These are phyloP conservation scores for Solanum phureja DNA, from an alignment of 257 asterid species.

Conservation along the genomic window DNA sequence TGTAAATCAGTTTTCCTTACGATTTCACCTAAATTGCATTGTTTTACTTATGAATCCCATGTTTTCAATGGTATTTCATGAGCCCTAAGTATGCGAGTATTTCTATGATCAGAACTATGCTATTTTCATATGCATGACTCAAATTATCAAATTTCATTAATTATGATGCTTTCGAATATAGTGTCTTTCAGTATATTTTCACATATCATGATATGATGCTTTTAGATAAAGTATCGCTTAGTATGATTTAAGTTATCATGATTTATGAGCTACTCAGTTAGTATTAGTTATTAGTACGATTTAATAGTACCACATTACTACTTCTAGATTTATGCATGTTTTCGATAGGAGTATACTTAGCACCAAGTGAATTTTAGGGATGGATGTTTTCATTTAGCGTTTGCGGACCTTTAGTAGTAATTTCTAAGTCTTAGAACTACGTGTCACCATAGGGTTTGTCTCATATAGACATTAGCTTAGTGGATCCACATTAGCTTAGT, in stretches of 20 bases:
- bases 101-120: neutral
- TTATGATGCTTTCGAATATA: neutral
- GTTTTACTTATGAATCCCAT: neutral
- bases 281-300: neutral
- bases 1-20: neutral
- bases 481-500: neutral
- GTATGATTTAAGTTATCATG: neutral
- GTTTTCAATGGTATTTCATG: neutral
- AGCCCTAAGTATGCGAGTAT: neutral
- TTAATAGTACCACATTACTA: neutral
- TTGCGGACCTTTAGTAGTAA: neutral
- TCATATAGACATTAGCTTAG: neutral
- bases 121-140: neutral
- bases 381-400: neutral
- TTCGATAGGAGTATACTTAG: neutral
- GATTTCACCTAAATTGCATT: neutral
- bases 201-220: neutral
- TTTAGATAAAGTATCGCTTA: neutral
- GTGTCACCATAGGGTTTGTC: neutral
- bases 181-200: neutral
- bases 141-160: too few relatives aligned
- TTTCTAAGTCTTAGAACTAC: neutral
- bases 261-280: neutral
- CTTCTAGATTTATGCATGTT: neutral
- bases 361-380: neutral